Evolutionary conservation across 1,284 basidiomycete species (phyloP), one percentile per base, ranked within the genome.

Genomic region (Inonotus hispidus): DNA sequence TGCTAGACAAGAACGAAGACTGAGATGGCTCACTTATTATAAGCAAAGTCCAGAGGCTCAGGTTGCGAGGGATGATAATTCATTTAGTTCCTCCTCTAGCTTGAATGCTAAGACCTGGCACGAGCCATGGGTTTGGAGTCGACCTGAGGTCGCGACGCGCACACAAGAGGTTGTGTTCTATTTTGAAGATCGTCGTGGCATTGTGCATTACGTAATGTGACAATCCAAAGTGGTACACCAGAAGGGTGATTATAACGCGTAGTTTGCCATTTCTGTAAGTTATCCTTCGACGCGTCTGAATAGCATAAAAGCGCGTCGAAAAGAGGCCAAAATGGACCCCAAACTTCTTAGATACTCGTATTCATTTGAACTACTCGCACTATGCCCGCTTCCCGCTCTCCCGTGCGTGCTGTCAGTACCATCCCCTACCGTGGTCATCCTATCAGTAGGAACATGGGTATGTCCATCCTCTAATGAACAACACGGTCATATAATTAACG

Each of bases 231-330:
- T 7, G 32, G 23, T 27, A 27, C 29, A 50, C 11, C 21, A n/a
- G 13, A 23, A 25, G 13, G n/a, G 56, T 59, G 57, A 59, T 59
- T 50, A 59, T 59, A 59, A 38, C 57, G 57, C 57, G 57, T 52
- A 52, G 57, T 59, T 39, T 46, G 8, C 57, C 47, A 52, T 59
- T 59, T 39, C 23, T 7, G 38, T 46, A 6, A 32, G 19, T 37
- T 35, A 43, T 19, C 16, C 23, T 39, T 57, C 38, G 14, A 38
- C 35, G 32, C 37, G 47, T 59, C 29, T 41, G 32, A 43, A 52
- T 19, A n/a, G 32, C 25, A 23, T 21, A 27, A 59, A 59, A 52
- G 32, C 47, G 46, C 57, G 38, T 32, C 53, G 11, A 41, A 14
- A 16, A n/a, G n/a, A 14, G 38, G 8, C 11, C 56, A 59, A 23